A percentile compares a stretch with the other conserved stretches of the same genome.
phyloP scores from a whole-genome alignment of 2,329 filamentous ascomycete genomes.

The Peltaster fructicola region DNA sequence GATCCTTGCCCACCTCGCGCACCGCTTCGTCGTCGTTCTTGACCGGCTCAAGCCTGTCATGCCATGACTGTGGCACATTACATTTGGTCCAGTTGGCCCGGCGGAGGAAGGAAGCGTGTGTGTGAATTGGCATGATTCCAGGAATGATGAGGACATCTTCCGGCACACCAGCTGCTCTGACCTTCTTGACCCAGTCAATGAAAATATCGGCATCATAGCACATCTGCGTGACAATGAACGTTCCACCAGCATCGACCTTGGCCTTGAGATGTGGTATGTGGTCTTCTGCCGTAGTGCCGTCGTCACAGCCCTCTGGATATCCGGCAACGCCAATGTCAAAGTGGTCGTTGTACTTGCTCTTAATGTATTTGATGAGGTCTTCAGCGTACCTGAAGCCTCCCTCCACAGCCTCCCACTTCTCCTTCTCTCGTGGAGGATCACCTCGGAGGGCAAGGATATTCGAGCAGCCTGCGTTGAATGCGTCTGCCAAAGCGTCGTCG shows the following conservation, averaged over 20 bases:
- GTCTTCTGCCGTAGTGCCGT: constrained; percentile 70
- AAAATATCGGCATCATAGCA: constrained; percentile 98
- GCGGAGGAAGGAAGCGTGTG: constrained; percentile 80
- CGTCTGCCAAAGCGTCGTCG: constrained; percentile 69
- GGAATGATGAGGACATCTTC: constrained; percentile 59
- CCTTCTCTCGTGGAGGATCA: constrained; percentile 82
- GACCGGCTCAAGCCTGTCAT: constrained; percentile 66
- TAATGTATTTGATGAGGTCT: constrained; percentile 76
- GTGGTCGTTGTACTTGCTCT: constrained; percentile 62
- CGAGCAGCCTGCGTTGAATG: constrained; percentile 88
- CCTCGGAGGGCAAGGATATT: constrained; percentile 91
- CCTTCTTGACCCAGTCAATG: constrained; percentile 72
- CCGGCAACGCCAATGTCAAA: constrained; percentile 97
- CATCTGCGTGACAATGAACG: constrained; percentile 97
- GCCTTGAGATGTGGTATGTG: constrained; percentile 89
- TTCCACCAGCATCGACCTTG: constrained; percentile 85
- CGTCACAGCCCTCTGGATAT: constrained; percentile 89
- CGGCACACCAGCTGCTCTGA: constrained; percentile 63
- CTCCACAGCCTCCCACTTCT: constrained; percentile 79
- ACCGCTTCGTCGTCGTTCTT: constrained; percentile 95
- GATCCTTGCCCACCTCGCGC: constrained; percentile 67
- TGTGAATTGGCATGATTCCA: constrained; percentile 87
- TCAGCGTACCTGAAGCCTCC: constrained; percentile 82
- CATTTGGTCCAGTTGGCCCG: constrained; percentile 84
- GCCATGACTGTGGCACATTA: constrained; percentile 65